Conservation (phyloP, 2,329 filamentous ascomycete genomes). For the Canariomyces notabilis region DNA sequence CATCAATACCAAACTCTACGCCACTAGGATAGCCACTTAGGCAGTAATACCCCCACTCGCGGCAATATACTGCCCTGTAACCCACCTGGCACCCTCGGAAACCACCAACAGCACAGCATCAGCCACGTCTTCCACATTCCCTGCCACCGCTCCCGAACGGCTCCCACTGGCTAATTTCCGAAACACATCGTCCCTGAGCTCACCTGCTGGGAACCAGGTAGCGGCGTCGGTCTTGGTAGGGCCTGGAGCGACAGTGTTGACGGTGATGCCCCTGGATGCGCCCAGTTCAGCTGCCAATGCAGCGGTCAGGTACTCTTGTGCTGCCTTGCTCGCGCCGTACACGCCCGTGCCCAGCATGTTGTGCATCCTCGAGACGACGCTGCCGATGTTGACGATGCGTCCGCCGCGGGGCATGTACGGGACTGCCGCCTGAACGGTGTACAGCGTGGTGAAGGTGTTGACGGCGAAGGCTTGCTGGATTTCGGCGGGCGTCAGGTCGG, state of each 20-base stretch:
- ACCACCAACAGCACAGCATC: constrained; percentile 38
- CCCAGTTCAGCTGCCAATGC: constrained; percentile 34
- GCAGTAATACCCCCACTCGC: constrained; percentile 34
- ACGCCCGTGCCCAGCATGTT: constrained; percentile 14
- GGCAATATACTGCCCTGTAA: constrained; percentile 39
- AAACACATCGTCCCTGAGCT: constrained; percentile 20
- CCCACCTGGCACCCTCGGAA: constrained; percentile 38
- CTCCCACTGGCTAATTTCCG: constrained; percentile 24
- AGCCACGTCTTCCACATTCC: constrained; percentile 37
- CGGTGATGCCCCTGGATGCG: constrained; percentile 35
- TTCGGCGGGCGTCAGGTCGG: constrained; percentile 25
- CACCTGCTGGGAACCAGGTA: constrained; percentile 15
- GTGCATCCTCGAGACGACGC: constrained; percentile 24
- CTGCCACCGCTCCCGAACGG: constrained; percentile 31
- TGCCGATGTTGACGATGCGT: constrained; percentile 33
- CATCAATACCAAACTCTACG: too few relatives aligned
- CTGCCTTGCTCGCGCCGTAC: constrained; percentile 33
- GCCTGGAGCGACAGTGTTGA: constrained; percentile 40
- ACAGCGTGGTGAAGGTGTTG: constrained; percentile 34
- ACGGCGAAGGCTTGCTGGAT: constrained; percentile 29
- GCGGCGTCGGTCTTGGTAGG: constrained; percentile 33
- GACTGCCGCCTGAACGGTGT: constrained; percentile 31
- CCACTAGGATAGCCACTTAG: too few relatives aligned
- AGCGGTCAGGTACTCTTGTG: constrained; percentile 33
- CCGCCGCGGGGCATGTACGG: constrained; percentile 34